Conservation (phyloP, 1,284 basidiomycete genomes). For the Mycosarcoma mackinlayi region DNA sequence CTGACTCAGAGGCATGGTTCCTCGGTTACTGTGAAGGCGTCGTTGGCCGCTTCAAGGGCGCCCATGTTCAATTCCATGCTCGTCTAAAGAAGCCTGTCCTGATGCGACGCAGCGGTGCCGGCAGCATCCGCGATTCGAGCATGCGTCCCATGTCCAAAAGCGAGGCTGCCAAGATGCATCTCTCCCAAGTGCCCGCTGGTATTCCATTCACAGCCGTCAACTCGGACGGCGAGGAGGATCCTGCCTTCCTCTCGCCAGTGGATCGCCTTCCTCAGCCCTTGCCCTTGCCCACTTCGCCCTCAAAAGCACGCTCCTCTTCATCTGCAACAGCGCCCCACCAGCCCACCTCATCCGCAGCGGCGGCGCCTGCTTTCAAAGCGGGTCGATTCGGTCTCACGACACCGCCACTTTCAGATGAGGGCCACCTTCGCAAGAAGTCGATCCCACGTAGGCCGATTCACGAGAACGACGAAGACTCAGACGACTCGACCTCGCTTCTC, state of each 20-base stretch:
- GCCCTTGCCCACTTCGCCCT: conserved; percentile 13
- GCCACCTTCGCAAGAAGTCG: conserved; percentile 45
- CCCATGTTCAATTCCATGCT: conserved; percentile 78
- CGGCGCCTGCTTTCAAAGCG: conserved; percentile 16
- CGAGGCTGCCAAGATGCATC: conserved; percentile 54
- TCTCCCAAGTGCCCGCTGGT: conserved; percentile 51
- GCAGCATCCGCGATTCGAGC: conserved; percentile 53
- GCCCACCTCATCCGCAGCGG: conserved; percentile 1
- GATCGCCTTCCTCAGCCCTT: conserved; percentile 18
- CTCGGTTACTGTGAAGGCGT: conserved; percentile 87
- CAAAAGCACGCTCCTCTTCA: conserved; percentile 10
- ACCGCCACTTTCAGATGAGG: conserved; percentile 61
- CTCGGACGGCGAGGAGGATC: conserved; percentile 58
- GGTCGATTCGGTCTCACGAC: conserved; percentile 53
- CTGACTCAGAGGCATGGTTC: conserved; percentile 43
- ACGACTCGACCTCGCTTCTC: conserved; percentile 58
- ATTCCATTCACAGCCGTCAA: conserved; percentile 60
- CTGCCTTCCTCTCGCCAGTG: conserved; percentile 10
- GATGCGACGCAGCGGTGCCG: conserved; percentile 62
- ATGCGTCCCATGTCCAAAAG: conserved; percentile 59
- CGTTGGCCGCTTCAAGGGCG: conserved; percentile 80
- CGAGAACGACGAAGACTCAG: conserved; percentile 53
- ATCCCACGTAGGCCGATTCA: conserved; percentile 10
- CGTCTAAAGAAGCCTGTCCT: conserved; percentile 81
- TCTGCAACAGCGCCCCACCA: conserved; percentile 7